These are phyloP conservation scores for Neocucurbitaria cava DNA, from an alignment of 2,329 filamentous ascomycete species.

Conservation along the genomic window DNA sequence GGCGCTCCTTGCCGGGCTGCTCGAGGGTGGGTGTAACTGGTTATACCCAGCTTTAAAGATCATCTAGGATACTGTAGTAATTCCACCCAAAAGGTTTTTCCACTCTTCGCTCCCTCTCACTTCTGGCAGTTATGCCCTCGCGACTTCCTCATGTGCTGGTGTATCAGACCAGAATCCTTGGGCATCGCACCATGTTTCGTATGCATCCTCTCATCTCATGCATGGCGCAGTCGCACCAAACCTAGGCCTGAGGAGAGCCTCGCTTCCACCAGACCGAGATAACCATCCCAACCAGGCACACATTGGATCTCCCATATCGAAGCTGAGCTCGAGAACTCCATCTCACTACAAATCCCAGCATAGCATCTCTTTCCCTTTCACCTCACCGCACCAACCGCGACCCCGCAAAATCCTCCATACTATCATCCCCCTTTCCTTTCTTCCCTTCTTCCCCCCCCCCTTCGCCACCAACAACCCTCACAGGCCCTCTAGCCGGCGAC, in stretches of 20 bases:
- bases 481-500: slow-evolving; percentile 33
- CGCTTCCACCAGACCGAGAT: no score
- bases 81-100: slow-evolving; percentile 24
- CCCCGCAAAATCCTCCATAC: slow-evolving; percentile 45
- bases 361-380: no score
- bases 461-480: slow-evolving; percentile 22
- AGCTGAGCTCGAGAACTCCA: no score
- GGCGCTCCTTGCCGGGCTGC: no score
- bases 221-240: background rate
- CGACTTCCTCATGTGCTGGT: background rate
- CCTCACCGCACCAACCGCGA: slow-evolving; percentile 33
- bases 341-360: no score
- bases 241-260: background rate
- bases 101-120: slow-evolving; percentile 4
- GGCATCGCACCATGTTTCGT: background rate
- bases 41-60: slow-evolving; percentile 26
- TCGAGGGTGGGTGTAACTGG: slow-evolving; percentile 26
- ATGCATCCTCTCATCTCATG: background rate
- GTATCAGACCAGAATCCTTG: background rate
- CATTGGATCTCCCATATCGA: background rate
- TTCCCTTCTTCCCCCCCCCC: slow-evolving; percentile 24
- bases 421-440: slow-evolving; percentile 32
- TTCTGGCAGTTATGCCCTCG: background rate
- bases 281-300: no score
- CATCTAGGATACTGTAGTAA: slow-evolving; percentile 38